phyloP scores from a whole-genome alignment of 2,329 filamentous ascomycete species.

The Sporothrix brunneoviolacea region DNA sequence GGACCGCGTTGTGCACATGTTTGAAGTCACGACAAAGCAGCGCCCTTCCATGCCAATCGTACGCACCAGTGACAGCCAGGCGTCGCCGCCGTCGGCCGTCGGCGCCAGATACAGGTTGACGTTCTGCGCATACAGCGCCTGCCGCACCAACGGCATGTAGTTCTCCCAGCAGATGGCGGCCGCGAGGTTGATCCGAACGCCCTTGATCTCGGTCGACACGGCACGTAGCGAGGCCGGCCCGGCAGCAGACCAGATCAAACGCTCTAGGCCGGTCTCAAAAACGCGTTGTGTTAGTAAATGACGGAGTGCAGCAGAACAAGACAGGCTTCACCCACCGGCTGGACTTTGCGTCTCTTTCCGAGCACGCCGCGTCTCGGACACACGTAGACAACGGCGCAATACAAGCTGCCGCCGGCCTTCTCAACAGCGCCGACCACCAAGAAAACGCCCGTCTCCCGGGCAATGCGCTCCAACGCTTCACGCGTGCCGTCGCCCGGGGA shows the following conservation, averaged over 20 bases:
- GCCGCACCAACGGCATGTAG: conserved; percentile 85
- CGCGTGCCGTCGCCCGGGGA: conserved; percentile 55
- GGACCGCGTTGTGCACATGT: conserved; percentile 58
- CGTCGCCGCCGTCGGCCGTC: conserved; percentile 76
- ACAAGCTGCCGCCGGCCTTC: conserved; percentile 71
- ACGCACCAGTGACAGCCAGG: conserved; percentile 76
- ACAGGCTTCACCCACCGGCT: conserved; percentile 56
- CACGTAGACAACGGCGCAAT: conserved; percentile 77
- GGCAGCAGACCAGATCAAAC: conserved; percentile 84
- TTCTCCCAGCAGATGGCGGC: conserved; percentile 96
- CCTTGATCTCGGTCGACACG: conserved; percentile 71
- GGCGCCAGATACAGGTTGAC: conserved; percentile 88
- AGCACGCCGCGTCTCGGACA: conserved; percentile 66
- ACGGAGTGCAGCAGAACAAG: not conserved
- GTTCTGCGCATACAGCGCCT: conserved; percentile 81
- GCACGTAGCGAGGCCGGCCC: conserved; percentile 71
- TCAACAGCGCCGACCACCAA: conserved; percentile 76
- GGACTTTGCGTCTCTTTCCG: conserved; percentile 86
- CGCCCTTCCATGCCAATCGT: conserved; percentile 76
- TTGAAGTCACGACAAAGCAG: conserved; percentile 78
- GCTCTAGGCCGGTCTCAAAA: conserved; percentile 64
- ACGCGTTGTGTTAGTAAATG: not conserved
- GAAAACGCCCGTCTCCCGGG: conserved; percentile 73
- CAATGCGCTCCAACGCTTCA: conserved; percentile 70
- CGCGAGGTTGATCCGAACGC: conserved; percentile 71